Evolutionary conservation across 148 eudicot genomes (phyloP), one percentile per base, ranked within the genome.

Genomic region (Vaccinium corymbosum): DNA sequence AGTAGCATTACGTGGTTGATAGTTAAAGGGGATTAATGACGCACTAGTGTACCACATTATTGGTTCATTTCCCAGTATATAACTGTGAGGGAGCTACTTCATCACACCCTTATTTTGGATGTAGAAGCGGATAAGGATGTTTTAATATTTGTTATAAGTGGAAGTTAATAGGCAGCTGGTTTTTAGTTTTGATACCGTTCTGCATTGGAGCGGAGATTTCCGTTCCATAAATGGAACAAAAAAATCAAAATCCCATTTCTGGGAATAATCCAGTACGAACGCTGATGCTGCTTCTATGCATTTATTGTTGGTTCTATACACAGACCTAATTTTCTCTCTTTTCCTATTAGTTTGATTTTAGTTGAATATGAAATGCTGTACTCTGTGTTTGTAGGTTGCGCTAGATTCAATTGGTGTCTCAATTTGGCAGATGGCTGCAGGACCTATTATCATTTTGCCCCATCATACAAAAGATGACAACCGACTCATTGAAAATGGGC

Each of bases 371-470:
- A 11, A 10, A n/a, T 75, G 48, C 66, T 42, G 17, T 29, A 4
- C 16, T 56, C 7, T 42, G 27, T 81, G 3, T 77, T 75, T 88
- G 87, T 89, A 97, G 99, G 88, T 83, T 83, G 97, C 91, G 86
- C 88, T 97, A 80, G 94, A 92, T 74, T 87, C 98, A 3, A 86
- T 94, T 50, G 97, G 94, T 62, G 91, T 92, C 55, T 90, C 99
- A 1, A 93, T 96, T 72, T 96, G 97, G 98, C 98, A 96, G 90
- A 93, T 96, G 93, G 94, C 98, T 16, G 88, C 89, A 11, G 90
- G 88, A 55, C 94, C 97, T 12, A 70, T 59, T 19, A 68, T 80
- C 71, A 49, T 38, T 78, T 74, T 2, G 11, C 64, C 52, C 20
- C 20, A 2, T 17, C 82, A 82, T 79, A 6, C 48, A 20, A 88